Conservation (phyloP, 192 early-diverging fungal genomes). For the Gaertneriomyces semiglobifer region DNA sequence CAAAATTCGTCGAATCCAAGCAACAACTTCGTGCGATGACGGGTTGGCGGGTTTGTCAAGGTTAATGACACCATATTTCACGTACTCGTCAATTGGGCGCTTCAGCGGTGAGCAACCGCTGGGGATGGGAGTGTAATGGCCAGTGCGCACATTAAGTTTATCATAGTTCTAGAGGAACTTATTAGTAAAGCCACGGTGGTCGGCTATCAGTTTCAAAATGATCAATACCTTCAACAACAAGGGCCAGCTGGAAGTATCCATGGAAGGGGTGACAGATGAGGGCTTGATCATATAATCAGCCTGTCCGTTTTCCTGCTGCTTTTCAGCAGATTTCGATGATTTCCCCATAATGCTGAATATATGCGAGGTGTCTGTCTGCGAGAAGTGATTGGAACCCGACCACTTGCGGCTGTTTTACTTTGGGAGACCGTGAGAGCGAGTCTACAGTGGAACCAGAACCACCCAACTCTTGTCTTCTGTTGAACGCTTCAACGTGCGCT, state of each 20-base stretch:
- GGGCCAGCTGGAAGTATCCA: slow-evolving; percentile 95
- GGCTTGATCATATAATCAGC: slow-evolving; percentile 77
- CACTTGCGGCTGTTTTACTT: too few relatives aligned
- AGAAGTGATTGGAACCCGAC: too few relatives aligned
- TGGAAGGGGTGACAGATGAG: slow-evolving; percentile 62
- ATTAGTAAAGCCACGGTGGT: background rate
- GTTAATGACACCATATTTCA: slow-evolving; percentile 98
- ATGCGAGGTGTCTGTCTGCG: too few relatives aligned
- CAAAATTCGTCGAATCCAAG: slow-evolving; percentile 97
- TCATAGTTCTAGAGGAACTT: slow-evolving; percentile 73
- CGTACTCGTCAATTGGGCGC: slow-evolving; percentile 84
- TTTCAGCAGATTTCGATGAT: slow-evolving; percentile 4
- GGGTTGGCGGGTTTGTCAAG: slow-evolving; percentile 99
- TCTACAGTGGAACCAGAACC: too few relatives aligned
- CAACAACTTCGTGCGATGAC: slow-evolving; percentile 99
- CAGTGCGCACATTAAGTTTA: slow-evolving; percentile 94
- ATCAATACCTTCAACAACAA: slow-evolving; percentile 74
- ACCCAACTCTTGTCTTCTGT: too few relatives aligned
- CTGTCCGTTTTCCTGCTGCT: background rate
- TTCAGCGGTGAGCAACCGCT: slow-evolving; percentile 91
- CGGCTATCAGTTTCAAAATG: background rate
- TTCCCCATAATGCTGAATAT: slow-evolving; percentile 12
- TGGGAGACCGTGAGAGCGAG: too few relatives aligned
- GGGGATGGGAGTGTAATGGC: slow-evolving; percentile 97
- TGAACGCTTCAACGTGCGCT: too few relatives aligned